Evolutionary conservation across 768 basidiomycete species (phyloP).

Genomic region (Termitomyces sp.): DNA sequence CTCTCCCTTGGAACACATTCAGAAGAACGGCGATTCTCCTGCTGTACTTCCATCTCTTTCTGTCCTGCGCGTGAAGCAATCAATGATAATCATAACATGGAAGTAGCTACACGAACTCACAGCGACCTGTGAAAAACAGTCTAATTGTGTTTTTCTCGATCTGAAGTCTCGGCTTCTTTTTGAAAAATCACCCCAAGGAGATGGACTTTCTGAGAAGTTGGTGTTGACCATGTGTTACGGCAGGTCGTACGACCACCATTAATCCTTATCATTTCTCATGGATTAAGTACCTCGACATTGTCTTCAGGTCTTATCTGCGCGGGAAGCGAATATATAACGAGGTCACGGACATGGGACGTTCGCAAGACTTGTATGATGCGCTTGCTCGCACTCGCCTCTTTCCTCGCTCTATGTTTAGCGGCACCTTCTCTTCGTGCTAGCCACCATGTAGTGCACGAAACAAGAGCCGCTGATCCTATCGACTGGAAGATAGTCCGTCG

Average conservation of each 20-base stretch:
- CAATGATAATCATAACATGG: too few species aligned
- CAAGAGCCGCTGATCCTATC: slow-evolving; percentile 21
- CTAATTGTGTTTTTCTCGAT: neutral
- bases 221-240: neutral
- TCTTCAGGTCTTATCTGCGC: neutral
- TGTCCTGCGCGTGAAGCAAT: neutral
- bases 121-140: neutral
- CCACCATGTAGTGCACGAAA: slow-evolving; percentile 25
- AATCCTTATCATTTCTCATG: neutral
- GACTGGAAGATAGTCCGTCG: slow-evolving; percentile 20
- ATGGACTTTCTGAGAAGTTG: neutral
- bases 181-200: neutral
- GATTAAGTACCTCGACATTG: too few species aligned
- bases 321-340: neutral
- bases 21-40: neutral
- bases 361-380: slow-evolving; percentile 2
- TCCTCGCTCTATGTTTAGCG: slow-evolving; percentile 14
- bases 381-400: neutral
- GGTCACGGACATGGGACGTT: neutral
- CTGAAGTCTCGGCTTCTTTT: neutral
- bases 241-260: neutral
- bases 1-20: neutral
- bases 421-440: slow-evolving; percentile 17
- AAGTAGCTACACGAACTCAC: neutral
- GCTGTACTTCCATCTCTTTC: too few species aligned